Base-by-base conservation (phyloP, 805 yeast species). In the Saccharomyces cerevisiae region DNA sequence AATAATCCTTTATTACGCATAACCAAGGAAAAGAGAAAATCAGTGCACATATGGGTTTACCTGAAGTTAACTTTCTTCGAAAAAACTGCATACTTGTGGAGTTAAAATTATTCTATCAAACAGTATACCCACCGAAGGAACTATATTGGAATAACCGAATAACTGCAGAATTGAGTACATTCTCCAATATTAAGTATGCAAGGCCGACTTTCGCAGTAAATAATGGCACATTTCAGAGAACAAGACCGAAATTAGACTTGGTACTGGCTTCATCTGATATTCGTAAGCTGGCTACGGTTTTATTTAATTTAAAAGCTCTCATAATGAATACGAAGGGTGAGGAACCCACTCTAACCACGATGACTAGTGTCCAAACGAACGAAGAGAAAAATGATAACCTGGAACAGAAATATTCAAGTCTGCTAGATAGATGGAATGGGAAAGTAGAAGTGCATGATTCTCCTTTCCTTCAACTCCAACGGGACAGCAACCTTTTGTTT, bases 131-230 rank as follows among this genome's bases (percentile, higher is more conserved):
- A 2, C 54, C 55, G 10, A 62, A 61, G 28, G 62, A 60, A 46
- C 24, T 58, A 22, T 17, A 51, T 4, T 57, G 59, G 49, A 53
- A 51, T 26, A 46, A 47, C 17, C 29, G 46, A 14, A 49, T 59
- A 21, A 49, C 53, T 21, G 27, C 47, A 24, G 57, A 57, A 48
- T 49, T 63, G 14, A 53, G 53, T 31, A 56, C 47, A 41, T 51
- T 63, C 26, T 55, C 60, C 28, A 58, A 55, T n/a, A 55, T 63
- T 4, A 46, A 60, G 9, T 63, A 63, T 28, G 58, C 60, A 13
- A 56, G 52, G 31, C 59, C 63, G 6, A 57, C 58, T 29, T 55
- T 57, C 14, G 49, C 56, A 8, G 31, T 53, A 10, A 28, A 51
- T 17, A 51, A 43, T 11, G 54, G 52, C 17, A 51, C 59, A 2